Base-by-base conservation (phyloP, 257 asterid genomes). In the Solanum pimpinellifolium region DNA sequence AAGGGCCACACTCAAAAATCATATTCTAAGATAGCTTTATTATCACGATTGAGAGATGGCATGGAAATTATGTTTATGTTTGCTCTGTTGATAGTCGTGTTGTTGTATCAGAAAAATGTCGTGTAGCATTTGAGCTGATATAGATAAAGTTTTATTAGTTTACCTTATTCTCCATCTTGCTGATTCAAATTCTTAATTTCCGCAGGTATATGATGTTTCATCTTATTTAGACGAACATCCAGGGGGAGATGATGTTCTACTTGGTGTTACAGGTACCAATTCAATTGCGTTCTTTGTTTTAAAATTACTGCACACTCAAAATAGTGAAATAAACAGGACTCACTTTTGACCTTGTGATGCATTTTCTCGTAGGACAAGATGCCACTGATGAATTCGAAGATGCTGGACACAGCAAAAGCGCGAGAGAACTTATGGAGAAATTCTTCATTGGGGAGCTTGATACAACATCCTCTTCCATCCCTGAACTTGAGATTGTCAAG, bases 341-440 rank as follows among this genome's bases (percentile, higher is more conserved):
- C 41, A 29, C 44, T 31, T 80, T 80, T 25, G 37, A 35, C 86
- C 86, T 69, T 85, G 35, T 6, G 87, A 23, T 33, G 39, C 18
- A 77, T 60, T 77, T 77, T 44, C 33, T 23, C 85, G 47, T 85
- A 96, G 99, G 99, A 16, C 94, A 92, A 93, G 99, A 97, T 20
- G 98, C 99, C 9, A 95, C 98, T 1, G 98, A 97, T 9, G 99
- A 96, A 80, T 97, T 95, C 62, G 99, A 97, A 91, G 98, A 97
- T 89, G 99, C 98, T 3, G 99, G 99, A 78, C 99, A 97, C 59
- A 93, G 99, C 95, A 93, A 93, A 92, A 84, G 84, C 1, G 98
- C 99, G 2, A 91, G 97, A 92, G 98, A 94, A 74, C 93, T 89
- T 11, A 91, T 97, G 99, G 95, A 91, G 88, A 84, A 91, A 86